These are phyloP conservation scores for Anthracocystis panici-leucophaei DNA, from an alignment of 1,284 basidiomycete genomes.

Conservation along the genomic window DNA sequence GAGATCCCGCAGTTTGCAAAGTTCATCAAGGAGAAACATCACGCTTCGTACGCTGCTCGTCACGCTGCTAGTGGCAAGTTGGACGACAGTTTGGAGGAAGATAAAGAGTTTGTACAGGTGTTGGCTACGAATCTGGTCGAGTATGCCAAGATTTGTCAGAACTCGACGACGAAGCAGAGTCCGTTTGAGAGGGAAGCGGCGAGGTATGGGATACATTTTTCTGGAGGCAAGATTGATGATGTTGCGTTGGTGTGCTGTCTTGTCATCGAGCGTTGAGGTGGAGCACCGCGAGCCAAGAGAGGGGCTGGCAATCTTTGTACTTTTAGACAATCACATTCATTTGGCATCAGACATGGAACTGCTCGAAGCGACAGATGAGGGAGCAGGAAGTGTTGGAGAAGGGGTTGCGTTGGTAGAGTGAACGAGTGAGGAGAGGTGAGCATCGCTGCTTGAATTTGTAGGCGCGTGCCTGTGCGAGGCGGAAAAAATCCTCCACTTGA, in stretches of 20 bases:
- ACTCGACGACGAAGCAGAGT: constrained; percentile 77
- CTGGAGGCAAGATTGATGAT: constrained; percentile 71
- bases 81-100: constrained; percentile 48
- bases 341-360: too few relatives aligned
- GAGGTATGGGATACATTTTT: constrained; percentile 68
- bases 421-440: too few relatives aligned
- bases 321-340: constrained; percentile 7
- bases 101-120: constrained; percentile 59
- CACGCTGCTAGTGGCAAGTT: constrained; percentile 2
- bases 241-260: constrained; percentile 73
- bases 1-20: constrained; percentile 62
- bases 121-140: constrained; percentile 59
- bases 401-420: too few relatives aligned
- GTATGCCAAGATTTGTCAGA: constrained; percentile 54
- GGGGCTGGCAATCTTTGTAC: constrained; percentile 7
- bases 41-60: constrained; percentile 37
- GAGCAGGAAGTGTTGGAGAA: too few relatives aligned
- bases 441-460: too few relatives aligned
- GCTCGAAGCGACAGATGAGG: too few relatives aligned
- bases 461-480: too few relatives aligned
- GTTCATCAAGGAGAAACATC: constrained; percentile 66
- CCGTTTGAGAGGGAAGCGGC: constrained; percentile 70
- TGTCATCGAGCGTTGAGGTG: constrained; percentile 69
- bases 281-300: background rate
- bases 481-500: too few relatives aligned